These are phyloP conservation scores for Fusarium irregulare DNA, from an alignment of 2,329 filamentous ascomycete genomes.

Conservation along the genomic window DNA sequence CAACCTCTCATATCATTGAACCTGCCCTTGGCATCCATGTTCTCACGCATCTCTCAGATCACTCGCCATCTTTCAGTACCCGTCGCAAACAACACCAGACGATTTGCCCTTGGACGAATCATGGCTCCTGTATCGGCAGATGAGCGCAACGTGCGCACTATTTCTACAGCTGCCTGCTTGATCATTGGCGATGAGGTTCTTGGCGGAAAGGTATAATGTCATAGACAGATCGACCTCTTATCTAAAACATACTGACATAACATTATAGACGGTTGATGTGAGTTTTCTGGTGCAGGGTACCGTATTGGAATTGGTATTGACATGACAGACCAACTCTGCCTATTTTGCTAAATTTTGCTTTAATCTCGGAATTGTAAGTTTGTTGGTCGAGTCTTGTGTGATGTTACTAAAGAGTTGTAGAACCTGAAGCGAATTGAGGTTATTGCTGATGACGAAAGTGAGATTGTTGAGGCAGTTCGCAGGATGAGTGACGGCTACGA, in stretches of 20 bases:
- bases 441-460: slow-evolving; percentile 89
- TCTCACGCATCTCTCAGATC: slow-evolving; percentile 79
- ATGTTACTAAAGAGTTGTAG: slow-evolving; percentile 50
- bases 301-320: slow-evolving; percentile 37
- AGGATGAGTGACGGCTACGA: slow-evolving; percentile 93
- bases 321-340: slow-evolving; percentile 69
- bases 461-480: slow-evolving; percentile 87
- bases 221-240: background rate
- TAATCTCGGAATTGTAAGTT: slow-evolving; percentile 66
- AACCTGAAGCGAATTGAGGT: slow-evolving; percentile 89
- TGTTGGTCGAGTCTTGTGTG: background rate
- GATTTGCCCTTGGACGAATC: slow-evolving; percentile 53
- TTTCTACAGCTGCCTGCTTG: slow-evolving; percentile 90
- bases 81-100: slow-evolving; percentile 50
- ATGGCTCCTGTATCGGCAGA: slow-evolving; percentile 55
- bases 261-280: slow-evolving; percentile 54
- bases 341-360: slow-evolving; percentile 75
- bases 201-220: slow-evolving; percentile 81
- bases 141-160: slow-evolving; percentile 71
- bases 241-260: slow-evolving; percentile 7
- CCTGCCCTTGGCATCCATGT: slow-evolving; percentile 65
- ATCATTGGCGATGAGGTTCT: slow-evolving; percentile 98
- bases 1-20: slow-evolving; percentile 6
- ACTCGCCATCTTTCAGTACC: slow-evolving; percentile 71
- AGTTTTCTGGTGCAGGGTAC: slow-evolving; percentile 35